Evolutionary conservation across 208 protist species (phyloP).

Genomic region (Tetramitus jugosus): DNA sequence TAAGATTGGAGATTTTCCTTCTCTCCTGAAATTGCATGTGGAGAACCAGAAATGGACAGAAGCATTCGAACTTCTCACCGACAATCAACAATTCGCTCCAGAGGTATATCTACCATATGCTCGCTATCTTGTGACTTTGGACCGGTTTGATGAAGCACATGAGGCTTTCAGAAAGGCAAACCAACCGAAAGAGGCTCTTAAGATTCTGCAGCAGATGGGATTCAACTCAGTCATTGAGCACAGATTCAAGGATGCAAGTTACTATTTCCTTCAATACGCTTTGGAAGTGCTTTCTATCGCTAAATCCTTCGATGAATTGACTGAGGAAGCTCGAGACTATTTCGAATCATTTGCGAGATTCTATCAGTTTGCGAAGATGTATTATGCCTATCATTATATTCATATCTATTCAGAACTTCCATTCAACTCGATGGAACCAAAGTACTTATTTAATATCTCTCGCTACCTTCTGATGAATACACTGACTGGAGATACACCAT

Average conservation of each 20-base stretch:
- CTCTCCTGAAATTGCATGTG: slow-evolving; percentile 76
- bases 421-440: slow-evolving; percentile 60
- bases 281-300: slow-evolving; percentile 34
- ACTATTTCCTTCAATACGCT: slow-evolving; percentile 78
- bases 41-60: slow-evolving; percentile 69
- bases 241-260: slow-evolving; percentile 73
- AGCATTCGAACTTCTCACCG: slow-evolving; percentile 71
- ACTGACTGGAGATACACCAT: slow-evolving; percentile 54
- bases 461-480: slow-evolving; percentile 66
- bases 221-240: slow-evolving; percentile 78
- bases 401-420: slow-evolving; percentile 72
- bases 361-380: slow-evolving; percentile 69
- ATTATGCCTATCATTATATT: slow-evolving; percentile 76
- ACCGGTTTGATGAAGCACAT: slow-evolving; percentile 85
- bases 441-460: slow-evolving; percentile 70
- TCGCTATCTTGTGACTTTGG: slow-evolving; percentile 82
- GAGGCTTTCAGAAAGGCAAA: slow-evolving; percentile 64
- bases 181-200: slow-evolving; percentile 68
- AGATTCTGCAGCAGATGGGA: slow-evolving; percentile 78
- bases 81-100: slow-evolving; percentile 58
- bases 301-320: not conserved
- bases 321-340: slow-evolving; percentile 32
- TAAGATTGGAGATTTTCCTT: slow-evolving; percentile 67
- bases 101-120: slow-evolving; percentile 92
- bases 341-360: slow-evolving; percentile 65